Base-by-base conservation (phyloP, 2,329 filamentous ascomycete species). In the Bretziella fagacearum region DNA sequence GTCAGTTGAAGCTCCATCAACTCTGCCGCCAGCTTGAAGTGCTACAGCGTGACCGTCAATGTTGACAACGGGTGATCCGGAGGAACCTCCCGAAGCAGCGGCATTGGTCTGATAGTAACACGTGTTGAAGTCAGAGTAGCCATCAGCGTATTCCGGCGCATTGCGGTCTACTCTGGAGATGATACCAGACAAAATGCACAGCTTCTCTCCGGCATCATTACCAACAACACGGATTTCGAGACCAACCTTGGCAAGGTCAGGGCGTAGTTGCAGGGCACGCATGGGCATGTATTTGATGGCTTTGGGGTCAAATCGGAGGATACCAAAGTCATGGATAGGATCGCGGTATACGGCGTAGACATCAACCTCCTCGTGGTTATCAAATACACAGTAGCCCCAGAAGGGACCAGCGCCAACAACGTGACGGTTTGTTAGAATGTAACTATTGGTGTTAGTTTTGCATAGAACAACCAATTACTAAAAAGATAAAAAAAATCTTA, bases 31-130 rank as follows among this genome's bases (percentile, higher is more conserved):
- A 39, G 91, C 91, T 63, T 98, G 91, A 37, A 98, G 66, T 32
- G 91, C 91, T 48, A 98, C 80, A 4, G 87, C 91, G 58, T 79
- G 81, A 8, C 91, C 91, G 61, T 94, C 84, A 51, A 94, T 82
- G 63, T 95, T 93, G 52, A 98, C 87, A 1, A 98, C 91, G 0
- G 91, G 91, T 77, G 84, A 93, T 52, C 91, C 91, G n/a, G 91
- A 98, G 66, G 85, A 94, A 54, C 91, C 91, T 54, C 91, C 91
- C 61, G 87, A 96, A 2, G 91, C 93, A 3, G 91, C 89, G 3
- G 91, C 93, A 11, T 93, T 93, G 53, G 93, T 91, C 65, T 98
- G 91, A 56, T 96, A 96, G 68, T 98, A 98, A 61, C 93, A 79
- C 43, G 74, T 80, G 61, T 81, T 98, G 74, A 98, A 98, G 60